Conservation (phyloP, 2,329 filamentous ascomycete species). For the Microcera coccophila region DNA sequence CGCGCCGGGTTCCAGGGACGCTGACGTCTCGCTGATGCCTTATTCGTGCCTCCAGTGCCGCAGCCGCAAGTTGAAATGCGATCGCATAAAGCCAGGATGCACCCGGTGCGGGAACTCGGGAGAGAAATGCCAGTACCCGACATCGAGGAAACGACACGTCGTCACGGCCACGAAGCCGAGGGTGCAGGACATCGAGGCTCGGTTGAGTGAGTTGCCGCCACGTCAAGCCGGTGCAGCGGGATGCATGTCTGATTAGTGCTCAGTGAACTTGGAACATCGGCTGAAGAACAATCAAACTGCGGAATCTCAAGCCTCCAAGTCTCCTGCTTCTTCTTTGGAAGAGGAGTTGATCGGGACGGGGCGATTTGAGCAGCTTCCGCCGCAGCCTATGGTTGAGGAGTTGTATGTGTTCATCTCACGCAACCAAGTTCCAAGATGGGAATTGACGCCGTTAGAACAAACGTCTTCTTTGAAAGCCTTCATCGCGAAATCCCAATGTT, state of each 20-base stretch:
- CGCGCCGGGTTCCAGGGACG: background rate
- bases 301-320: conserved; percentile 15
- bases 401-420: conserved; percentile 17
- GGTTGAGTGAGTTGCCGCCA: conserved; percentile 16
- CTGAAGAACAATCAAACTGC: conserved; percentile 16
- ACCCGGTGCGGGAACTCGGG: conserved; percentile 21
- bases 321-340: conserved; percentile 7
- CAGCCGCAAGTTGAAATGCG: conserved; percentile 28
- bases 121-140: conserved; percentile 25
- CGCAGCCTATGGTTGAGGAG: conserved; percentile 24
- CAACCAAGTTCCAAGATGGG: background rate
- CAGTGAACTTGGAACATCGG: conserved; percentile 22
- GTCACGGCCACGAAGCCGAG: conserved; percentile 23
- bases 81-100: conserved; percentile 24
- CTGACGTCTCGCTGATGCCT: conserved; percentile 11
- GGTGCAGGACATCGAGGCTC: conserved; percentile 27
- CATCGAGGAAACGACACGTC: conserved; percentile 21
- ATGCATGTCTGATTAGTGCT: conserved; percentile 2
- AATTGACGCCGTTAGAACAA: conserved; percentile 11
- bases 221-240: background rate
- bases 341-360: conserved; percentile 23
- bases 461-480: conserved; percentile 15
- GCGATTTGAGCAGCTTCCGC: conserved; percentile 29
- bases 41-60: conserved; percentile 29
- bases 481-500: conserved; percentile 14